Evolutionary conservation across 805 yeast species (phyloP).

Genomic region (Kodamaea leandrae): DNA sequence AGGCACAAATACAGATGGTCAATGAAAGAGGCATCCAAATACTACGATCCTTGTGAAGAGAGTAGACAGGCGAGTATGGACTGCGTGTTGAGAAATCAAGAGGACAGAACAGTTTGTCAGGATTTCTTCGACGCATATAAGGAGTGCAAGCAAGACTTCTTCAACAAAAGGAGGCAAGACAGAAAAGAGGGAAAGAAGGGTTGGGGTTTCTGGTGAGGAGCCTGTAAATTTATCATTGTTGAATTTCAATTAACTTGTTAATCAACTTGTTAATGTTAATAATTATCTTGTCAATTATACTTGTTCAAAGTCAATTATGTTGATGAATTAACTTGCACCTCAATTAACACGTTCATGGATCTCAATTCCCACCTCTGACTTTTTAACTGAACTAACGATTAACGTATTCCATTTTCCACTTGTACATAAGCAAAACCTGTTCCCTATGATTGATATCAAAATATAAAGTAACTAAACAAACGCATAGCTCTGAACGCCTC

Average conservation of each 20-base stretch:
- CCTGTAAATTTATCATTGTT: neutral
- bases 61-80: constrained; percentile 82
- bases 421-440: too few species aligned
- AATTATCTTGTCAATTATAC: neutral
- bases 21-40: constrained; percentile 76
- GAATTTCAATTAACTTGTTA: too few species aligned
- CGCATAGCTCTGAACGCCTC: constrained; percentile 3
- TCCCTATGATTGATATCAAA: neutral
- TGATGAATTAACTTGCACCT: too few species aligned
- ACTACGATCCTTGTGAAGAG: constrained; percentile 90
- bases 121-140: constrained; percentile 91
- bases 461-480: constrained; percentile 5
- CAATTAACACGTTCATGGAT: too few species aligned
- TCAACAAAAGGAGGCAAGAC: constrained; percentile 37
- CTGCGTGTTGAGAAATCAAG: constrained; percentile 78
- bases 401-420: too few species aligned
- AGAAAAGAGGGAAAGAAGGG: constrained; percentile 38
- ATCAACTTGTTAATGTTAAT: too few species aligned
- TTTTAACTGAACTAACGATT: too few species aligned
- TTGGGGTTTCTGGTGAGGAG: constrained; percentile 39
- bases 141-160: constrained; percentile 71
- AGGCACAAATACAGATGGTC: constrained; percentile 68
- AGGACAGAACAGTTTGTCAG: constrained; percentile 57
- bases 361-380: too few species aligned
- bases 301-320: neutral